Base-by-base conservation (phyloP, 73 alveolate genomes). In the Blepharisma japonicum region DNA sequence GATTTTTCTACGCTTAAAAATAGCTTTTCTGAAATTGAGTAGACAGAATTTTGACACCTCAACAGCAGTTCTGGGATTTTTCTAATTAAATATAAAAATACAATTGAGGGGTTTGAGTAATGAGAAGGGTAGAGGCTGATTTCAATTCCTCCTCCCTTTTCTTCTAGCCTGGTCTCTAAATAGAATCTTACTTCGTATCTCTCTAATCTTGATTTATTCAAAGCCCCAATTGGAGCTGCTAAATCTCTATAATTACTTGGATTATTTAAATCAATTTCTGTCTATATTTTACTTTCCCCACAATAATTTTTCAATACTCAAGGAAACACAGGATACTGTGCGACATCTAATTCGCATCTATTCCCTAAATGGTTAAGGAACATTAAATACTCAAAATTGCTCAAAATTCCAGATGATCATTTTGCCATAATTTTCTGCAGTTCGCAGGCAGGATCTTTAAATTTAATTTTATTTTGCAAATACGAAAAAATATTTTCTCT, bases 81-180 rank as follows among this genome's bases (percentile, higher is more conserved):
- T 78, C 99, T 83, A 9, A 97, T 97, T 51, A 95, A 83, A 85
- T 94, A 97, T 2, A 98, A 97, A 23, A 97, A 93, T 0, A 95
- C 99, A 83, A 95, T 95, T 0, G 99, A 97, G 3, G 99, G 99
- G 32, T 98, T 97, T 42, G 99, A 94, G 87, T 97, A 98, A 84
- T 95, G 99, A 0, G 99, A 94, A 32, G 99, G 99, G 86, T 98
- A 98, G 48, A 98, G 92, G 85, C 94, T 95, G 81, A 93, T 94
- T 23, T 87, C 61, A 9, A 32, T 32, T 32, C 80, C 87, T 47
- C 77, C 86, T 39, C 77, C 80, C n/a, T 84, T 56, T 74, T 89
- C 91, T 50, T 88, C 92, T 6, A 89, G 61, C 55, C 56, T 6
- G 78, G 86, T 81, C 71, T 83, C 50, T 79, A 80, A 67, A 45